phyloP scores from a whole-genome alignment of 352 stramenopile species.

The Phytopythium chamaehyphon region DNA sequence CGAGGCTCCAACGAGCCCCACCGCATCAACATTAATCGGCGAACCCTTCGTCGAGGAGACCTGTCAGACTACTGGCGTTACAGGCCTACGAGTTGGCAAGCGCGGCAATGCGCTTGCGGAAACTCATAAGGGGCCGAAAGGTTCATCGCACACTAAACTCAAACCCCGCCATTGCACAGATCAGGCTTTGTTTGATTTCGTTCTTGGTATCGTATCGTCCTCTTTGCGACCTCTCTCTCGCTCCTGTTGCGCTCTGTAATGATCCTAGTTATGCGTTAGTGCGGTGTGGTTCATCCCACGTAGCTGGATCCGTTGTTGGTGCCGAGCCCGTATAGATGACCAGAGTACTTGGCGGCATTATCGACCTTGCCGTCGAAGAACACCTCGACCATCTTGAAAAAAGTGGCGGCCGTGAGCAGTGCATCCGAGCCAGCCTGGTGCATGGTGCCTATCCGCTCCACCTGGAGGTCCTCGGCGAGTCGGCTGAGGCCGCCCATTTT shows the following conservation, averaged over 20 bases:
- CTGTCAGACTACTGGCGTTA: no score
- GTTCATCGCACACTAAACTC: no score
- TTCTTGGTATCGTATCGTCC: background rate
- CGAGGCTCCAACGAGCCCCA: no score
- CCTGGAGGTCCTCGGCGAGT: constrained; percentile 95
- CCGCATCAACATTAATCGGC: no score
- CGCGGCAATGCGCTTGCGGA: no score
- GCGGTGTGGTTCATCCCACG: background rate
- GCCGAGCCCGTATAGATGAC: constrained; percentile 81
- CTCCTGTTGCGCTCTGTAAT: background rate
- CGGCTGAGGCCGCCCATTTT: constrained; percentile 97
- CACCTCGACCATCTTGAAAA: constrained; percentile 91
- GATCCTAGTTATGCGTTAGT: background rate
- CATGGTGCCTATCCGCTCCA: constrained; percentile 98
- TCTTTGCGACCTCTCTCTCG: constrained; percentile 2
- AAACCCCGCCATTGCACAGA: no score
- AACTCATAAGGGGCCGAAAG: no score
- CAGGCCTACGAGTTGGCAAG: no score
- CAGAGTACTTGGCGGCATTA: constrained; percentile 81
- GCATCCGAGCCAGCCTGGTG: constrained; percentile 98
- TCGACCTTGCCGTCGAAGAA: constrained; percentile 86
- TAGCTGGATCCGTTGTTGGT: constrained; percentile 32
- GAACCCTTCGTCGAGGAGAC: no score
- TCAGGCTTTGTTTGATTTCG: constrained; percentile 1
- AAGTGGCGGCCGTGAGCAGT: constrained; percentile 93